A percentile compares a stretch with the other conserved stretches of the same genome.
phyloP scores from a whole-genome alignment of 1,284 basidiomycete species.

The Trametes polyzona region DNA sequence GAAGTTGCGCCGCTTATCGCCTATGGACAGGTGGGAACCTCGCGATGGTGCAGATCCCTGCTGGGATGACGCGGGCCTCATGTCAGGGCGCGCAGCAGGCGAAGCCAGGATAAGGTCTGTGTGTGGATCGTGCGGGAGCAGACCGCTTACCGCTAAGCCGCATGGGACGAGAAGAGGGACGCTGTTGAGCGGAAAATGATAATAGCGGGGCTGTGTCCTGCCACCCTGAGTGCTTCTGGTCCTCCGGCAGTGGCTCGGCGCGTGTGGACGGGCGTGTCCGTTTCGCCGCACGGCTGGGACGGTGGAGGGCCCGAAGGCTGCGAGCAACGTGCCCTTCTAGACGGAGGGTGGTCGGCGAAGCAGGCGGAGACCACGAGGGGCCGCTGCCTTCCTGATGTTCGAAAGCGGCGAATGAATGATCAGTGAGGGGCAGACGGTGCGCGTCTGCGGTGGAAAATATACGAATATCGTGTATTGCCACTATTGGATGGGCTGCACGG shows the following conservation, averaged over 20 bases:
- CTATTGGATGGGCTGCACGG: constrained; percentile 8
- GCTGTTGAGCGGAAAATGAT: constrained; percentile 13
- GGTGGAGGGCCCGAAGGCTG: neutral
- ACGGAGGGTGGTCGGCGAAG: constrained; percentile 19
- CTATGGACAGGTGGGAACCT: constrained; percentile 11
- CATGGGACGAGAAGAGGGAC: neutral
- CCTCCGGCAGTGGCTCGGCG: constrained; percentile 11
- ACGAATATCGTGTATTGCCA: constrained; percentile 9
- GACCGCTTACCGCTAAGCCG: neutral
- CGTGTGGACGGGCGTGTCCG: constrained; percentile 9
- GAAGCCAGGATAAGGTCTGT: constrained; percentile 6
- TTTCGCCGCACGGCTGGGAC: neutral
- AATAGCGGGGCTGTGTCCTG: constrained; percentile 16
- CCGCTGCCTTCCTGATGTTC: constrained; percentile 21
- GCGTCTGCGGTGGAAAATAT: constrained; percentile 15
- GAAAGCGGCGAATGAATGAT: constrained; percentile 11
- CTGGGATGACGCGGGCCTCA: constrained; percentile 1
- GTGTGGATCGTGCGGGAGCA: constrained; percentile 3
- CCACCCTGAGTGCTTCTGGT: constrained; percentile 6
- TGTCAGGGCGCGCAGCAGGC: constrained; percentile 12
- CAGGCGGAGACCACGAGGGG: constrained; percentile 19
- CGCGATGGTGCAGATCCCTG: constrained; percentile 15
- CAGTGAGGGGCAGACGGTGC: constrained; percentile 6
- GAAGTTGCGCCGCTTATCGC: constrained; percentile 5
- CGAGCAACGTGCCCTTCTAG: neutral